phyloP scores from a whole-genome alignment of 2,329 filamentous ascomycete genomes.

The Scedosporium apiospermum region DNA sequence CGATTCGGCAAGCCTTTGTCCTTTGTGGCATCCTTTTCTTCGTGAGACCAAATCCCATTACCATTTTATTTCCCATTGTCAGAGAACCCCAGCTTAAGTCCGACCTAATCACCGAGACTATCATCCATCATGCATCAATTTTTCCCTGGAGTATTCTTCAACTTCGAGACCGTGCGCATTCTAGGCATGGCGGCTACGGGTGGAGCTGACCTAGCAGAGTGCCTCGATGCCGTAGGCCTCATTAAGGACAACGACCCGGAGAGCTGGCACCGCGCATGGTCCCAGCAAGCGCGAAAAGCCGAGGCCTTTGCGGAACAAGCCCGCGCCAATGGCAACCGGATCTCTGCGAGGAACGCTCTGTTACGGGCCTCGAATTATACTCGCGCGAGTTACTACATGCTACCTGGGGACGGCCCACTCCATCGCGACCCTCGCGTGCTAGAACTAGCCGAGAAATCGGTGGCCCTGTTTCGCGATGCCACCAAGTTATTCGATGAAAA shows the following conservation, averaged over 20 bases:
- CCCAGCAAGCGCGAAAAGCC: constrained; percentile 1
- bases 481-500: constrained; percentile 12
- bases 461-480: constrained; percentile 17
- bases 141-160: constrained; percentile 13
- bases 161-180: constrained; percentile 8
- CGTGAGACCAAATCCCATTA: neutral
- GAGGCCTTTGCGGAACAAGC: constrained; percentile 7
- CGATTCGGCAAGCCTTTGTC: neutral
- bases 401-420: constrained; percentile 2
- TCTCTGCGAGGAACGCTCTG: constrained; percentile 2
- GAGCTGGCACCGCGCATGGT: constrained; percentile 7
- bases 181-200: constrained; percentile 4
- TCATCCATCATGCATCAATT: constrained; percentile 19
- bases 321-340: neutral
- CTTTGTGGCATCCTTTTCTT: neutral
- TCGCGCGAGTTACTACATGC: constrained; percentile 7
- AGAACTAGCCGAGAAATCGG: constrained; percentile 14
- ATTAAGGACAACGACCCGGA: constrained; percentile 8
- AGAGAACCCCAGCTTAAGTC: neutral
- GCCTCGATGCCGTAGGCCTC: constrained; percentile 7
- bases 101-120: neutral
- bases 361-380: constrained; percentile 8
- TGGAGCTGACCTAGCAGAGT: constrained; percentile 7
- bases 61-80: neutral
- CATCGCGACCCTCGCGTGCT: constrained; percentile 18